Evolutionary conservation across 805 yeast species (phyloP).

Genomic region (Cyberlindnera bimundalis): DNA sequence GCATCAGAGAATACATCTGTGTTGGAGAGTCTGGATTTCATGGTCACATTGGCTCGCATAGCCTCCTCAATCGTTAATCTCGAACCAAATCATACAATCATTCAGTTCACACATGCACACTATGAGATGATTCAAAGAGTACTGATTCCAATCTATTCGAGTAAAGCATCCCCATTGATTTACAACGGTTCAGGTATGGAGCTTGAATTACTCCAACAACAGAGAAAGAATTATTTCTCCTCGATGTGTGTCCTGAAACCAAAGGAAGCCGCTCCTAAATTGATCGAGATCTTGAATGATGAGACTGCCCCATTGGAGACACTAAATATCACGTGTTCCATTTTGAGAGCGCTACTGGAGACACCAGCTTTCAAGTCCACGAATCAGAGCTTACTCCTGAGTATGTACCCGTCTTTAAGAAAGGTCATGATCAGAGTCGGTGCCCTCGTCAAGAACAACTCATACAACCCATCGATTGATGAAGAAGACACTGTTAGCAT

Average conservation of each 20-base stretch:
- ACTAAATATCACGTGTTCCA: slow-evolving; percentile 35
- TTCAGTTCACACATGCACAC: slow-evolving; percentile 27
- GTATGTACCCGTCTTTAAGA: slow-evolving; percentile 32
- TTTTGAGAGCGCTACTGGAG: slow-evolving; percentile 33
- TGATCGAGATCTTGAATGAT: slow-evolving; percentile 27
- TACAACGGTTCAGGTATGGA: slow-evolving; percentile 17
- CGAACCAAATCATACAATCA: slow-evolving; percentile 29
- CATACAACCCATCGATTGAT: slow-evolving; percentile 18
- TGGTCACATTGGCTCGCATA: slow-evolving; percentile 31
- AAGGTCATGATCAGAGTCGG: slow-evolving; percentile 24
- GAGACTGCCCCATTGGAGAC: slow-evolving; percentile 31
- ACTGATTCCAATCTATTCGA: slow-evolving; percentile 23
- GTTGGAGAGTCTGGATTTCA: slow-evolving; percentile 29
- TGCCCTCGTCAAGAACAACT: slow-evolving; percentile 18
- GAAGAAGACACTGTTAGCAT: slow-evolving; percentile 20
- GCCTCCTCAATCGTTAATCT: slow-evolving; percentile 30
- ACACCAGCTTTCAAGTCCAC: slow-evolving; percentile 28
- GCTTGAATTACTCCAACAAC: slow-evolving; percentile 24
- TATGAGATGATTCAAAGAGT: slow-evolving; percentile 21
- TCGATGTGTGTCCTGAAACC: slow-evolving; percentile 25
- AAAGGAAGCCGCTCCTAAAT: slow-evolving; percentile 17
- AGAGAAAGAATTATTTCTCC: slow-evolving; percentile 31
- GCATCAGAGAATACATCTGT: slow-evolving; percentile 22
- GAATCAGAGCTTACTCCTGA: slow-evolving; percentile 25
- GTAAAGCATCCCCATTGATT: slow-evolving; percentile 17